These are phyloP conservation scores for Cutaneotrichosporon sp. DNA, from an alignment of 1,284 basidiomycete genomes.

Conservation along the genomic window DNA sequence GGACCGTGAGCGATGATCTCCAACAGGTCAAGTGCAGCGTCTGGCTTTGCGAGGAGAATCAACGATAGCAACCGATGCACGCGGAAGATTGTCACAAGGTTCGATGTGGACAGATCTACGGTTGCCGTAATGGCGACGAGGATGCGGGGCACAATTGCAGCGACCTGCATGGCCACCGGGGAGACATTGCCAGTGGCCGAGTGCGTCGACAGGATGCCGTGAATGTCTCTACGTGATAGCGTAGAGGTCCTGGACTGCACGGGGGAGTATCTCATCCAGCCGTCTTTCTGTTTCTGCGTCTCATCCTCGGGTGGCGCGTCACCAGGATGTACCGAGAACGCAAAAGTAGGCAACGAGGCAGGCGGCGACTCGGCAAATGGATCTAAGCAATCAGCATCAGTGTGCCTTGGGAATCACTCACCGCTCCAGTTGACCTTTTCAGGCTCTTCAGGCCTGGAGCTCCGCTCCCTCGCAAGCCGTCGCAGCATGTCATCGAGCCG, in stretches of 20 bases:
- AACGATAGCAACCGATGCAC: slow-evolving; percentile 58
- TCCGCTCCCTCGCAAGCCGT: slow-evolving; percentile 17
- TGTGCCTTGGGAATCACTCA: neutral
- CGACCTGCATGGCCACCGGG: slow-evolving; percentile 15
- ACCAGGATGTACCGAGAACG: slow-evolving; percentile 13
- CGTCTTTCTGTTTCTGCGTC: slow-evolving; percentile 1
- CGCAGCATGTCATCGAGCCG: slow-evolving; percentile 27
- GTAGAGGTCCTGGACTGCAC: slow-evolving; percentile 11
- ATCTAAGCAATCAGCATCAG: slow-evolving; percentile 5
- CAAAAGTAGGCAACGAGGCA: slow-evolving; percentile 16
- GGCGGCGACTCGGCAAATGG: slow-evolving; percentile 6
- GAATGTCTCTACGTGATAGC: slow-evolving; percentile 10
- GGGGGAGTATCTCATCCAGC: slow-evolving; percentile 31
- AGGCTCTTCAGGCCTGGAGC: neutral
- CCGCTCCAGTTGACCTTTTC: slow-evolving; percentile 1
- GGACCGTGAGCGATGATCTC: slow-evolving; percentile 64
- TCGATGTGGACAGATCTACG: slow-evolving; percentile 23
- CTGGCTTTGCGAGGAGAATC: slow-evolving; percentile 60
- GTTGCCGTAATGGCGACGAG: slow-evolving; percentile 30
- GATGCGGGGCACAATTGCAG: slow-evolving; percentile 28
- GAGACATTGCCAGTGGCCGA: slow-evolving; percentile 8
- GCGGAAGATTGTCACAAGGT: slow-evolving; percentile 50
- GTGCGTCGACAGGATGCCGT: slow-evolving; percentile 28
- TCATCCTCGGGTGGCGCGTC: neutral
- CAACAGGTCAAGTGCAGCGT: slow-evolving; percentile 63